Conservation (phyloP, 2,329 filamentous ascomycete species). For the Ophiostoma ips region DNA sequence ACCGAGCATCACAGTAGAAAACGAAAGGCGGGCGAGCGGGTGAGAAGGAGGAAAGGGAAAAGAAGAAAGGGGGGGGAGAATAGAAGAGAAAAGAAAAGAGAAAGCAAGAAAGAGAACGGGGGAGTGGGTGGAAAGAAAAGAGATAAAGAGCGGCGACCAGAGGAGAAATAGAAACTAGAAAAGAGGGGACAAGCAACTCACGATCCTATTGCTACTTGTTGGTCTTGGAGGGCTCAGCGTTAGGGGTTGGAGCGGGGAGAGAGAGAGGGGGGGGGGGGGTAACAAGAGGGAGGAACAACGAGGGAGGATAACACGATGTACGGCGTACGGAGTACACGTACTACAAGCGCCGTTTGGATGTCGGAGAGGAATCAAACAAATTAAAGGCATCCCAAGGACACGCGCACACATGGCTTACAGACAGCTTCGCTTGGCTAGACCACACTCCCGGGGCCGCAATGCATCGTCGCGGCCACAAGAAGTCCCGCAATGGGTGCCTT, state of each 20-base stretch:
- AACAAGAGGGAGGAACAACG: no score
- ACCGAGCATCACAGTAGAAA: neutral
- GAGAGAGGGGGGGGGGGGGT: no score
- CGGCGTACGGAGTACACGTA: no score
- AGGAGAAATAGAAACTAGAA: no score
- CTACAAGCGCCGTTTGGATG: neutral
- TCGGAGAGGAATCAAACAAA: neutral
- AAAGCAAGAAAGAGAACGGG: neutral
- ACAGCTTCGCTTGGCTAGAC: neutral
- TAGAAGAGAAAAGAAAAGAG: neutral
- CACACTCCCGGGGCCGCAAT: slow-evolving; percentile 1
- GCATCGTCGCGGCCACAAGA: slow-evolving; percentile 16
- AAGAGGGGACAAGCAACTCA: no score
- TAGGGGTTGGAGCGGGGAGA: no score
- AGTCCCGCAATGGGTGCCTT: slow-evolving; percentile 20
- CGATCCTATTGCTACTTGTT: no score
- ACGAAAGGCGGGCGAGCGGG: neutral
- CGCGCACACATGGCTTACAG: neutral
- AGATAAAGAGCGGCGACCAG: no score
- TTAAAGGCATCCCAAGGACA: neutral
- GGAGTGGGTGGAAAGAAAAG: neutral
- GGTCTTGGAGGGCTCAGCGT: no score
- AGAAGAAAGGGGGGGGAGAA: neutral
- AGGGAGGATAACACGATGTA: no score
- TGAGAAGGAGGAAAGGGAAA: neutral